A percentile compares a stretch with the other conserved stretches of the same genome.
These are phyloP conservation scores for Martiniozyma asiatica DNA, from an alignment of 1,139 yeast species.

Conservation along the genomic window DNA sequence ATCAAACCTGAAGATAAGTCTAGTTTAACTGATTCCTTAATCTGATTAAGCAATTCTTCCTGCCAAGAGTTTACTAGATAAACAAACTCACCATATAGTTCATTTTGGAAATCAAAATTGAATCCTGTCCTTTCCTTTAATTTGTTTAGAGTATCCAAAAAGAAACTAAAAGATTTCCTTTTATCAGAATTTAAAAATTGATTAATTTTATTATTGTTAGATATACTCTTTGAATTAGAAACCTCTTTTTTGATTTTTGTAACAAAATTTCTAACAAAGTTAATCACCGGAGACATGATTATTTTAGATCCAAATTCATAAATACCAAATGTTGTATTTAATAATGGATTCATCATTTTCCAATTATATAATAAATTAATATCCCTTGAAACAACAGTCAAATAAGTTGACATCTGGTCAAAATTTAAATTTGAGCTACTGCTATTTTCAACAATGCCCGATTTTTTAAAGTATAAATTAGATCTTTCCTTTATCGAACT, in stretches of 20 bases:
- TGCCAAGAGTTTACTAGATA: conserved; percentile 16
- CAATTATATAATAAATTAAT: conserved; percentile 16
- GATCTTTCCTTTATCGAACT: conserved; percentile 8
- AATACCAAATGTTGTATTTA: conserved; percentile 13
- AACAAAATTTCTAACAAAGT: conserved; percentile 10
- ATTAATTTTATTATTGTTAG: background rate
- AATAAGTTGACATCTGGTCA: conserved; percentile 11
- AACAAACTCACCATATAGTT: conserved; percentile 14
- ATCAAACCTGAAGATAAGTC: conserved; percentile 4
- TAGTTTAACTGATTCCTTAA: conserved; percentile 2
- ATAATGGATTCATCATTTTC: conserved; percentile 13
- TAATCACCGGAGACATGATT: conserved; percentile 12
- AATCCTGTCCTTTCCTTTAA: conserved; percentile 13
- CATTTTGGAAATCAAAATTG: conserved; percentile 16
- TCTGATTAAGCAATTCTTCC: conserved; percentile 14
- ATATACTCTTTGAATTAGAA: too few species aligned
- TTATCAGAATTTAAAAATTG: conserved; percentile 4
- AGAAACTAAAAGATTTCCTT: conserved; percentile 11
- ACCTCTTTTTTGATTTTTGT: conserved; percentile 5
- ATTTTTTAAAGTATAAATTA: conserved; percentile 4
- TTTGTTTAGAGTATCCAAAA: conserved; percentile 13
- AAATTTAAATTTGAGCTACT: conserved; percentile 3
- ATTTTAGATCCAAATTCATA: conserved; percentile 12
- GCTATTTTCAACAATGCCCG: conserved; percentile 1
- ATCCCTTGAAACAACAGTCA: conserved; percentile 14